Conservation (phyloP, 345 rosid species). For the rapeseed (Brassica napus) region DNA sequence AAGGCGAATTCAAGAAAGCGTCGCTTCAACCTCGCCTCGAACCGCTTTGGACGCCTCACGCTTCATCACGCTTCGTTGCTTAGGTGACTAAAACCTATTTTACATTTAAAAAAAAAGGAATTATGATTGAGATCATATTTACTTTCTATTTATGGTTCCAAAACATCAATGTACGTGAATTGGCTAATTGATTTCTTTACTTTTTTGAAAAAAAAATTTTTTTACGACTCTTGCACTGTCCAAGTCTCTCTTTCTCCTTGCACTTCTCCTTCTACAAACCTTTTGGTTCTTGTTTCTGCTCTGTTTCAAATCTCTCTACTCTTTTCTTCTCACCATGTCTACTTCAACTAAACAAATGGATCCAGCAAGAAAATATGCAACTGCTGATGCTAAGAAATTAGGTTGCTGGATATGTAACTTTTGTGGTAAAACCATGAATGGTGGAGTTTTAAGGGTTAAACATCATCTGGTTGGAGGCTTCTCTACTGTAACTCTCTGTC, state of each 20-base stretch:
- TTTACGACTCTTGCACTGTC: not conserved
- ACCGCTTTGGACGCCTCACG: not conserved
- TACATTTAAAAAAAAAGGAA: not conserved
- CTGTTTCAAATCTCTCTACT: not conserved
- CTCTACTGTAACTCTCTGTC: not conserved
- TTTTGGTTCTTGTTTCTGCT: not conserved
- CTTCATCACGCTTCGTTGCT: not conserved
- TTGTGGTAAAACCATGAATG: not conserved
- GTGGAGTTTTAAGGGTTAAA: not conserved
- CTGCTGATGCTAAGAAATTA: not conserved
- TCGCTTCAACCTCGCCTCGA: not conserved
- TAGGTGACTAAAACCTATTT: not conserved
- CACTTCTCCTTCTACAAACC: not conserved
- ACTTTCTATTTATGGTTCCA: not conserved
- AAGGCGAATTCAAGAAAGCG: not conserved
- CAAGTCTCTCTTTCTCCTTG: not conserved
- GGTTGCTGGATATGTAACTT: not conserved
- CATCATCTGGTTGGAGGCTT: not conserved
- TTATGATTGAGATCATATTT: not conserved
- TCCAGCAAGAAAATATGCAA: not conserved
- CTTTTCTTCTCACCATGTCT: too few species aligned
- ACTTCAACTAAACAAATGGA: not conserved
- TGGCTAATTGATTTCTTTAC: not conserved
- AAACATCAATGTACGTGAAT: not conserved
- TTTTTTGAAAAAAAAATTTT: too few species aligned